These are phyloP conservation scores for Mycosarcoma maydis DNA, from an alignment of 1,284 basidiomycete genomes.

Conservation along the genomic window DNA sequence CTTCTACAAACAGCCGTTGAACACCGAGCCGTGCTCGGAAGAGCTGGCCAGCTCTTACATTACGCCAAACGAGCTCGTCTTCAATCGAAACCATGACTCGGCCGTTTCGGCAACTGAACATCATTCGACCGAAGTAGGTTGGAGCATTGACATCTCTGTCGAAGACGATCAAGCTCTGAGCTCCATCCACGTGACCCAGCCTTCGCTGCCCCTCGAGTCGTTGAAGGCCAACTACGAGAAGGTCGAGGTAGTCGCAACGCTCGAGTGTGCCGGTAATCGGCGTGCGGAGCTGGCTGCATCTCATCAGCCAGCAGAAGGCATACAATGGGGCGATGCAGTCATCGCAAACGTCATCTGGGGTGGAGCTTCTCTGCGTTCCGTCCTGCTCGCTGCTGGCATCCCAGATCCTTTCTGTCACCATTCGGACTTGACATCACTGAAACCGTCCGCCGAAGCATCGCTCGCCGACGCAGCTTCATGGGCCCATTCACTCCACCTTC, in stretches of 20 bases:
- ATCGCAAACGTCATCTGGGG: slow-evolving; percentile 50
- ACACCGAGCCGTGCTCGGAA: slow-evolving; percentile 38
- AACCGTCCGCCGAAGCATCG: slow-evolving; percentile 24
- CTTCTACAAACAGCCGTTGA: slow-evolving; percentile 26
- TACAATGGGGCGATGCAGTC: slow-evolving; percentile 48
- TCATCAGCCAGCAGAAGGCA: slow-evolving; percentile 38
- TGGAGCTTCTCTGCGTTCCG: slow-evolving; percentile 34
- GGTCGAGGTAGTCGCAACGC: slow-evolving; percentile 32
- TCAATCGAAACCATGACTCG: slow-evolving; percentile 53
- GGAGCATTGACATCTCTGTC: slow-evolving; percentile 23
- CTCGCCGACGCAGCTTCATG: slow-evolving; percentile 17
- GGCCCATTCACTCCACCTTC: slow-evolving; percentile 32
- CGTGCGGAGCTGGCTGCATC: slow-evolving; percentile 33
- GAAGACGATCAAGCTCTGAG: slow-evolving; percentile 6
- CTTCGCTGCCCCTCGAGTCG: slow-evolving; percentile 8
- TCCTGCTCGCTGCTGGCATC: slow-evolving; percentile 38
- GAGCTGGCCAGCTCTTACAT: slow-evolving; percentile 25
- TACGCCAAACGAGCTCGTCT: slow-evolving; percentile 44
- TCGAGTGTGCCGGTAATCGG: slow-evolving; percentile 57
- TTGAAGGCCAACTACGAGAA: slow-evolving; percentile 14
- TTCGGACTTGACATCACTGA: slow-evolving; percentile 7
- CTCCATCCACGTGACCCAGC: background rate
- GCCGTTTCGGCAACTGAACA: slow-evolving; percentile 5
- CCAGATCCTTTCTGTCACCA: slow-evolving; percentile 45
- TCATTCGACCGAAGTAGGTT: background rate